Evolutionary conservation across 768 basidiomycete species (phyloP).

Genomic region (Lentinus brumalis): DNA sequence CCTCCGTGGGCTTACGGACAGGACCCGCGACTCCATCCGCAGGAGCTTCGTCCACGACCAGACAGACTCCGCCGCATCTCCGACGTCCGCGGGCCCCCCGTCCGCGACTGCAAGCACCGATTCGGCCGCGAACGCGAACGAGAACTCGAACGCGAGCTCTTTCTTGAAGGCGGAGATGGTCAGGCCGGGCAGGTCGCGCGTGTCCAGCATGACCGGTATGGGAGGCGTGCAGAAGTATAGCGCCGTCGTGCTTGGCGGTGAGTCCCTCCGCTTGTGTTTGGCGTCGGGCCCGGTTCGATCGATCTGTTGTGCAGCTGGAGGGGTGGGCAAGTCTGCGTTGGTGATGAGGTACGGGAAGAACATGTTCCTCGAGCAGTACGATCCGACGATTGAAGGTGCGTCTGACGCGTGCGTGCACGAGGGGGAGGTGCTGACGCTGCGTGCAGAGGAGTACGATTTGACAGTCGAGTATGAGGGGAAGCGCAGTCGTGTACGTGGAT

Average conservation of each 20-base stretch:
- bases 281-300: neutral
- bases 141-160: too few relatives aligned
- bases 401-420: neutral
- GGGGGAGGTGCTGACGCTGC: neutral
- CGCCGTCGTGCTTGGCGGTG: slow-evolving; percentile 81
- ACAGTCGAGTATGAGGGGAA: slow-evolving; percentile 62
- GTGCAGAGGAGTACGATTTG: slow-evolving; percentile 69
- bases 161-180: too few relatives aligned
- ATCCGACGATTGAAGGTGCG: slow-evolving; percentile 83
- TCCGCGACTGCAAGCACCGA: too few relatives aligned
- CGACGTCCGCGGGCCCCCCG: too few relatives aligned
- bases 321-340: slow-evolving; percentile 86
- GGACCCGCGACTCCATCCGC: too few relatives aligned
- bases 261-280: slow-evolving; percentile 26
- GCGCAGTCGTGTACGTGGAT: slow-evolving; percentile 54
- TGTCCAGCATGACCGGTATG: too few relatives aligned
- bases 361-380: slow-evolving; percentile 74
- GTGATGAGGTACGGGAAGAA: slow-evolving; percentile 78
- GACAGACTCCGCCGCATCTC: too few relatives aligned
- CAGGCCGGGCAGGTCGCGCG: too few relatives aligned
- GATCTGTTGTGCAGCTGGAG: slow-evolving; percentile 57
- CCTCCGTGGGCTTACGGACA: too few relatives aligned
- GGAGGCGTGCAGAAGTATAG: slow-evolving; percentile 33
- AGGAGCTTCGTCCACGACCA: too few relatives aligned
- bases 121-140: too few relatives aligned